Base-by-base conservation (phyloP, 2,329 filamentous ascomycete genomes). In the Biscogniauxia mediterranea region DNA sequence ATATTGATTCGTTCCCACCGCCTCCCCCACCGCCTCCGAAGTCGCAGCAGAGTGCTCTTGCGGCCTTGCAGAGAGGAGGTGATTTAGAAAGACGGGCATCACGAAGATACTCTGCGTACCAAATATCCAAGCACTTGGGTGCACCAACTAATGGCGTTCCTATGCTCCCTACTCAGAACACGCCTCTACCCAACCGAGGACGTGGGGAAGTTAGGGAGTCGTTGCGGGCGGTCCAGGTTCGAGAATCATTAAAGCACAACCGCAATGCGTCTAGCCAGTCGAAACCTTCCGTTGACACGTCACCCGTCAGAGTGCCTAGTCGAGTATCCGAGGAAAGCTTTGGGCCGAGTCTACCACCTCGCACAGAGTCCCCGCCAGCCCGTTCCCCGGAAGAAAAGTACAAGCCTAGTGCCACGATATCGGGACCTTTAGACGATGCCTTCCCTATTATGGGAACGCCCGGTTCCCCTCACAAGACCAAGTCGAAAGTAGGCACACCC, bases 31-130 rank as follows among this genome's bases (percentile, higher is more conserved):
- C 89, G n/a, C 90, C 92, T 2, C 88, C 89, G 25, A 90, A 92
- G 57, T 91, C 91, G 69, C 88, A 93, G 69, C 91, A 95, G 69
- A 96, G 96, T 79, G 95, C 95, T 5, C 80, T 99, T 57, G 92
- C 92, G 55, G 93, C 93, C 56, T 77, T 99, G 66, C 95, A 98
- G 76, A 87, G 93, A 75, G 93, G 93, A 38, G 94, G 94, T 20
- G 93, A 97, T 67, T 80, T 99, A 55, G 95, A 99, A 77, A 86
- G 95, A 72, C 85, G 95, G 73, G 95, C 95, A 0, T 99, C 95
- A 15, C 85, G 94, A 68, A 84, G 95, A 71, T 99, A 98, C 74
- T 98, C 95, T 1, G 91, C 93, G 57, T 99, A 98, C 74, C 95
- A 99, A 72, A 96, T 99, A 68, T 92, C 92, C 53, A 98, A 97